Base-by-base conservation (phyloP, 768 basidiomycete species). In the Candolleomyces aberdarensis region DNA sequence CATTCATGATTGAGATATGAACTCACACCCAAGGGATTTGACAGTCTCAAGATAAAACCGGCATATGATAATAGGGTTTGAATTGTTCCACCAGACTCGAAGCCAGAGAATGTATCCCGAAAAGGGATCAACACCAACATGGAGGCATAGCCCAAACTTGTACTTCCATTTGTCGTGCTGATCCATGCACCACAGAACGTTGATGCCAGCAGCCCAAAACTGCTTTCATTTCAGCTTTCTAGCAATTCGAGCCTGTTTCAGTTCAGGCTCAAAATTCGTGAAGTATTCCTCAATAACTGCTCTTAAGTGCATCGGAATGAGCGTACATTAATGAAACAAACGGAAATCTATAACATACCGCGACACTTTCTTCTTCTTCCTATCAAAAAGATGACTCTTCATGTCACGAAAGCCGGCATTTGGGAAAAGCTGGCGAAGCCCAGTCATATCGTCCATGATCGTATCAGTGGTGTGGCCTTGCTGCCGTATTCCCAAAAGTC, bases 101-200 rank as follows among this genome's bases (percentile, higher is more conserved):
- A 78, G 29, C 79, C 78, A 82, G 3, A 57, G 39, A 10, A 76
- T 68, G 0, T 31, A 17, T 0, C 76, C 74, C 15, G 69, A 32
- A 32, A 71, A 78, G 1, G 77, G 74, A 50, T 82, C 80, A 11
- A 77, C 50, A 0, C 70, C 67, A 14, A 66, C 60, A 65, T 82
- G 73, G 0, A 74, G 54, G 59, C 63, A 66, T 0, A 82, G 67
- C 0, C 78, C 77, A 65, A 75, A 81, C 5, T 66, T 60, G 26
- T 51, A 51, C 17, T 68, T 64, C 76, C 76, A 81, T 53, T 83
- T 83, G 61, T 83, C 77, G 62, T 83, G 79, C 61, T 83, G 81
- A 56, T 83, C 77, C 19, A 72, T 49, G 0, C 65, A 47, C 69
- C 72, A 72, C 0, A 77, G 46, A 26, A 80, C 75, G 29, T 75